These are phyloP conservation scores for Eucalyptus fibrosa DNA, from an alignment of 345 rosid genomes.

Conservation along the genomic window DNA sequence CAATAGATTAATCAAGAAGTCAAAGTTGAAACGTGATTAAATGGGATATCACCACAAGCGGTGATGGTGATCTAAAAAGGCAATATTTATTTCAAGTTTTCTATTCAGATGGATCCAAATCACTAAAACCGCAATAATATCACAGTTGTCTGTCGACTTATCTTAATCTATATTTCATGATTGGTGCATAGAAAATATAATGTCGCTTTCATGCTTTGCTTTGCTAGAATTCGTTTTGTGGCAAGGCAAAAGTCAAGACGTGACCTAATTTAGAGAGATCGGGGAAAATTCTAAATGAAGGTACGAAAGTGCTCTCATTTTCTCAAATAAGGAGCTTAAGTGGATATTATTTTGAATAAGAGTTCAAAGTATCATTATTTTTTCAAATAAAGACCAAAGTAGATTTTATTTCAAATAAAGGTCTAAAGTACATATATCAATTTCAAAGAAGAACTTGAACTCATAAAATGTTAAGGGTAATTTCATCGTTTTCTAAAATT, in stretches of 20 bases:
- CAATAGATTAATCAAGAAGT: not conserved
- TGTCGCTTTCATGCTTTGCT: not conserved
- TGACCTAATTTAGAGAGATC: not conserved
- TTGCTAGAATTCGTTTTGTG: not conserved
- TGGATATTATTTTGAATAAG: too few relatives aligned
- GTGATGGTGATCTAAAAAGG: not conserved
- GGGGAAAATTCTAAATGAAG: too few relatives aligned
- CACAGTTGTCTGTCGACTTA: not conserved
- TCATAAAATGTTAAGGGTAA: too few relatives aligned
- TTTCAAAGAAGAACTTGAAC: too few relatives aligned
- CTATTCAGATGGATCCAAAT: not conserved
- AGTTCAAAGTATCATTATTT: fast-evolving
- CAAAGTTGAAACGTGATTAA: not conserved
- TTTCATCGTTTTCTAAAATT: too few relatives aligned
- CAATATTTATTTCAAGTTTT: not conserved
- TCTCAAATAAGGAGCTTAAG: fast-evolving
- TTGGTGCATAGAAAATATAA: not conserved
- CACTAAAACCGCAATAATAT: not conserved
- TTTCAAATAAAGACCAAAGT: fast-evolving
- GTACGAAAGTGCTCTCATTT: too few relatives aligned
- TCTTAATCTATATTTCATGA: not conserved
- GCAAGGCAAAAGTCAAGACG: not conserved
- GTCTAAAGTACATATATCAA: too few relatives aligned
- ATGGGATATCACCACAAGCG: not conserved
- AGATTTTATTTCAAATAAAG: fast-evolving